Conservation (phyloP, 2,329 filamentous ascomycete genomes). For the Huntiella savannae region DNA sequence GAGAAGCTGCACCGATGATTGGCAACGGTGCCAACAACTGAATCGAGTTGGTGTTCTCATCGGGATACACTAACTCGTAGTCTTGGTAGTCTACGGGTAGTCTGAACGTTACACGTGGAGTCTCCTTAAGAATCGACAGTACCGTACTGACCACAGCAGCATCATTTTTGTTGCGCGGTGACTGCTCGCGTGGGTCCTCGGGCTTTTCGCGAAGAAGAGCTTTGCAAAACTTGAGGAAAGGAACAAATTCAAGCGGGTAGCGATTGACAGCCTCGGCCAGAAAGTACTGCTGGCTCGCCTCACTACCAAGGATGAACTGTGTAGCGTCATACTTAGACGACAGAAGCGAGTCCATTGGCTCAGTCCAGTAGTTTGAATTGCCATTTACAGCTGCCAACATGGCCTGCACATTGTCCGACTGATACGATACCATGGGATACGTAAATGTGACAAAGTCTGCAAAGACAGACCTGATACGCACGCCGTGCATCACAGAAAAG, state of each 20-base stretch:
- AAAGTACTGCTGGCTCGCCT: slow-evolving; percentile 26
- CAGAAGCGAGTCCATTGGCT: neutral
- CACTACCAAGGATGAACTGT: slow-evolving; percentile 31
- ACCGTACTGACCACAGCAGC: slow-evolving; percentile 21
- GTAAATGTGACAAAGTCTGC: slow-evolving; percentile 53
- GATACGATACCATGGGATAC: slow-evolving; percentile 50
- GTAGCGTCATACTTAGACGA: slow-evolving; percentile 17
- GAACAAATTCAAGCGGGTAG: slow-evolving; percentile 22
- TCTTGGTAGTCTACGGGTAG: slow-evolving; percentile 53
- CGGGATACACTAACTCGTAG: slow-evolving; percentile 65
- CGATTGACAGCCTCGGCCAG: slow-evolving; percentile 13
- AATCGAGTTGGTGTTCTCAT: slow-evolving; percentile 69
- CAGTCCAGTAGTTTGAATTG: slow-evolving; percentile 14
- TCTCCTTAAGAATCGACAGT: slow-evolving; percentile 44
- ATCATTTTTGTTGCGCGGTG: slow-evolving; percentile 1
- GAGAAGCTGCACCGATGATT: slow-evolving; percentile 29
- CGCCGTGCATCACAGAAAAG: slow-evolving; percentile 36
- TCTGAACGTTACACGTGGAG: slow-evolving; percentile 57
- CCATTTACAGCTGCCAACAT: slow-evolving; percentile 42
- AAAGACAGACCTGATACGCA: slow-evolving; percentile 43
- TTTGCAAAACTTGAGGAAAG: slow-evolving; percentile 20
- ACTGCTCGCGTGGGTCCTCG: neutral
- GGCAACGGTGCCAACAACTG: slow-evolving; percentile 44
- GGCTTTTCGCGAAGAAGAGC: slow-evolving; percentile 17
- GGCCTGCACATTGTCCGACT: slow-evolving; percentile 47